Conservation (phyloP, 2,329 filamentous ascomycete genomes). For the Tolypocladium endophyticum region DNA sequence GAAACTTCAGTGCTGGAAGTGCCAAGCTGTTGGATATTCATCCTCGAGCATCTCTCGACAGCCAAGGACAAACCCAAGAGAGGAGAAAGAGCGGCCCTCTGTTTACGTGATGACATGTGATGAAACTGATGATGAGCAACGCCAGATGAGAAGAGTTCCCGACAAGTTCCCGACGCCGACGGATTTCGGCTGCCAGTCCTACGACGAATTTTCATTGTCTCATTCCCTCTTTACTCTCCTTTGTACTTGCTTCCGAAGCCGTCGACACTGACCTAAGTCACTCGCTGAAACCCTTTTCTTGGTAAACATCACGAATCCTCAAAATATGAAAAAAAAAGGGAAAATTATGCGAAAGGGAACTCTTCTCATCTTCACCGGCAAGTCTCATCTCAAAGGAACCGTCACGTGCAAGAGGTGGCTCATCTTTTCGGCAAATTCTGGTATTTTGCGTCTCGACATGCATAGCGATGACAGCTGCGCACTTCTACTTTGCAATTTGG, state of each 20-base stretch:
- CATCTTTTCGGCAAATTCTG: not conserved
- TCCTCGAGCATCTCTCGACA: slow-evolving; percentile 41
- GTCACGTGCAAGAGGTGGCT: too few species aligned
- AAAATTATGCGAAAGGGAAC: not conserved
- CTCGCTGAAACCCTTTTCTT: slow-evolving; percentile 21
- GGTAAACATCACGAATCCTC: slow-evolving; percentile 5
- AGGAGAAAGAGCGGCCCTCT: not conserved
- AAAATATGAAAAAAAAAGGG: slow-evolving; percentile 9
- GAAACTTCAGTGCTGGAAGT: slow-evolving; percentile 68
- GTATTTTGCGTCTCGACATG: not conserved
- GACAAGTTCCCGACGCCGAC: slow-evolving; percentile 1
- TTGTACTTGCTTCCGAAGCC: not conserved
- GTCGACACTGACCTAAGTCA: slow-evolving; percentile 18
- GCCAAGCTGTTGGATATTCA: slow-evolving; percentile 63
- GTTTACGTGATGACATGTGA: not conserved
- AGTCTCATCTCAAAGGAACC: not conserved
- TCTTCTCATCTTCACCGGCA: not conserved
- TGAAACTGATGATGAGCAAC: slow-evolving; percentile 17
- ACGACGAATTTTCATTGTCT: slow-evolving; percentile 4
- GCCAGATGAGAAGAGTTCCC: slow-evolving; percentile 14
- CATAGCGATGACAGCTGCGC: not conserved
- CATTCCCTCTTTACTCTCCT: slow-evolving; percentile 2
- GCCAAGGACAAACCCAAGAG: not conserved
- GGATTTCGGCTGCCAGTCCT: slow-evolving; percentile 1
- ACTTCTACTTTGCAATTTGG: not conserved